These are phyloP conservation scores for Allium fistulosum DNA, from an alignment of 106 monocot species.

Conservation along the genomic window DNA sequence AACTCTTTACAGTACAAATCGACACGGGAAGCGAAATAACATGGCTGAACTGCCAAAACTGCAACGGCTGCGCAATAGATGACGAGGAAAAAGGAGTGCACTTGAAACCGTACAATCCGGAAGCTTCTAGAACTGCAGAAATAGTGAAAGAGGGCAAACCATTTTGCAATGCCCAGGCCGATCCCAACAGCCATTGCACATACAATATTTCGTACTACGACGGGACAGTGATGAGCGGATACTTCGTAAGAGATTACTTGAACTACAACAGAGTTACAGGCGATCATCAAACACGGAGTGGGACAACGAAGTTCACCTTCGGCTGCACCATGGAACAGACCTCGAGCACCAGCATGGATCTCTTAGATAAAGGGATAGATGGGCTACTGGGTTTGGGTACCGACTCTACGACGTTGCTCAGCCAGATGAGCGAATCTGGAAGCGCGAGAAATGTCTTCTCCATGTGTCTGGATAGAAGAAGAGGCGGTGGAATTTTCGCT, in stretches of 20 bases:
- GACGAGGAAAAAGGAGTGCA: conserved; percentile 35
- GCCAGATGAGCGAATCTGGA: conserved; percentile 61
- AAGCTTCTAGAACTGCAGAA: conserved; percentile 29
- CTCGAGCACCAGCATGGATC: conserved; percentile 16
- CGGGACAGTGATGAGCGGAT: conserved; percentile 62
- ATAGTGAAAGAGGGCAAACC: conserved; percentile 39
- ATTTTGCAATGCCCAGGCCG: conserved; percentile 40
- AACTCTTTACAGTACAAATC: conserved; percentile 58
- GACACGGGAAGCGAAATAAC: conserved; percentile 81
- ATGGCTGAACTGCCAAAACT: conserved; percentile 72
- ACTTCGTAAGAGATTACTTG: conserved; percentile 46
- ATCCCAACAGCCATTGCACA: conserved; percentile 27
- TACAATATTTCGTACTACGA: conserved; percentile 71
- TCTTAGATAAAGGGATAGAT: conserved; percentile 64
- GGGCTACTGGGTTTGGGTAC: conserved; percentile 91
- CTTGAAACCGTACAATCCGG: conserved; percentile 62
- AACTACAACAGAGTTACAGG: conserved; percentile 52
- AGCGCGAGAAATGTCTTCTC: conserved; percentile 76
- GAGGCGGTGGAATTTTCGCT: conserved; percentile 89
- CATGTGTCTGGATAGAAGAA: conserved; percentile 72
- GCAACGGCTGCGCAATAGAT: conserved; percentile 44
- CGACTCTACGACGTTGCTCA: conserved; percentile 65
- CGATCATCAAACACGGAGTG: conserved; percentile 45
- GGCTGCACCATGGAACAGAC: conserved; percentile 29
- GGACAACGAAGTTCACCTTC: conserved; percentile 58